Conservation (phyloP, 176 grass and related monocot genomes). For the Pharus latifolius region DNA sequence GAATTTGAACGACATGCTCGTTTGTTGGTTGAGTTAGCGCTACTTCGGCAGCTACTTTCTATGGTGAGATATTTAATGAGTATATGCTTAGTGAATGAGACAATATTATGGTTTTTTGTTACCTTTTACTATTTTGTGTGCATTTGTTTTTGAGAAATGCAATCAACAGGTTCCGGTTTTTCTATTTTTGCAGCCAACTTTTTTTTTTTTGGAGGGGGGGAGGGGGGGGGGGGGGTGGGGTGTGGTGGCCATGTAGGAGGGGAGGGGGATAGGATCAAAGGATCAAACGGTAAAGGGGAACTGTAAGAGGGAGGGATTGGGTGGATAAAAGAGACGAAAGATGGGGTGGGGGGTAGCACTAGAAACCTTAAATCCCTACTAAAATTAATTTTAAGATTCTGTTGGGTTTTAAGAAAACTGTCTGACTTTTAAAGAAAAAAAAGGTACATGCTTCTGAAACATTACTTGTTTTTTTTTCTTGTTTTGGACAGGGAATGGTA, state of each 20-base stretch:
- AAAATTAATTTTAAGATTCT: too few relatives aligned
- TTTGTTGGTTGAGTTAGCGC: not conserved
- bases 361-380: too few relatives aligned
- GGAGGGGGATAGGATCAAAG: too few relatives aligned
- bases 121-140: not conserved
- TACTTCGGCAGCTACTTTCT: not conserved
- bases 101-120: not conserved
- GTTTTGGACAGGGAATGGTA: not conserved
- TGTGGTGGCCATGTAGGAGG: too few relatives aligned
- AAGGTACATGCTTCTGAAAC: not conserved
- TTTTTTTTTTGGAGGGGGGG: not conserved
- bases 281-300: too few relatives aligned
- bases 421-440: too few relatives aligned
- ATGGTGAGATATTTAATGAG: not conserved
- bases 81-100: not conserved
- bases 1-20: not conserved
- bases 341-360: too few relatives aligned
- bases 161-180: not conserved
- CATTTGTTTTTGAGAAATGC: not conserved
- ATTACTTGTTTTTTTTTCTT: not conserved
- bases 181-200: not conserved
- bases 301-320: too few relatives aligned
- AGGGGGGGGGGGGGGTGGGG: too few relatives aligned
- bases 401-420: too few relatives aligned
- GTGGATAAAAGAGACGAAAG: too few relatives aligned